Evolutionary conservation across 2,329 filamentous ascomycete genomes (phyloP).

Genomic region (Beauveria sp.): DNA sequence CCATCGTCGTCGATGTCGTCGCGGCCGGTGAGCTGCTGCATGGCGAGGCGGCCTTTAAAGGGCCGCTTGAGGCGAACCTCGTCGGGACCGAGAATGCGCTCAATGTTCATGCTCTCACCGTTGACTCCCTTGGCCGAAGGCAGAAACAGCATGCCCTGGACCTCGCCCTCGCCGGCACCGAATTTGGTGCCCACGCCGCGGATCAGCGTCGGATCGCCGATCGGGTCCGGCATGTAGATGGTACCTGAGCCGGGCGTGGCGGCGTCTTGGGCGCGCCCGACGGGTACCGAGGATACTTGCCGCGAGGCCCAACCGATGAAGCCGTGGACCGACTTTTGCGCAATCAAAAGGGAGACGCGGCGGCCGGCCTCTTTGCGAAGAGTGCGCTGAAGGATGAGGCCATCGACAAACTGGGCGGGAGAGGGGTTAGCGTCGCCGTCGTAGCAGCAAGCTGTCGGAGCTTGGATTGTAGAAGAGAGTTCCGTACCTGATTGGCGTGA

Average conservation of each 20-base stretch:
- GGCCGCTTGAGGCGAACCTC: constrained; percentile 82
- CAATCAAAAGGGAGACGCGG: constrained; percentile 86
- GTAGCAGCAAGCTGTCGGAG: not conserved
- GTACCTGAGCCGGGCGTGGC: constrained; percentile 72
- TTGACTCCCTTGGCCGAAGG: constrained; percentile 72
- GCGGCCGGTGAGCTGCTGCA: constrained; percentile 76
- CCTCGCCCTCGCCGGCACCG: constrained; percentile 59
- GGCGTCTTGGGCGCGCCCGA: constrained; percentile 82
- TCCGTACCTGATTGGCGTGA: constrained; percentile 82
- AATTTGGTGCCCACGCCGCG: constrained; percentile 78
- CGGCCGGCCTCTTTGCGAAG: constrained; percentile 80
- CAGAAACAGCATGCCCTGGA: constrained; percentile 78
- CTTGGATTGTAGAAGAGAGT: too few species aligned
- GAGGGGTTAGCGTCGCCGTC: too few species aligned
- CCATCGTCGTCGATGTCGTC: constrained; percentile 63
- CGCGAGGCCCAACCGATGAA: constrained; percentile 86
- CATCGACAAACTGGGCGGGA: constrained; percentile 74
- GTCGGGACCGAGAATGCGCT: constrained; percentile 69
- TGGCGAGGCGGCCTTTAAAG: constrained; percentile 68
- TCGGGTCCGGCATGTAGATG: constrained; percentile 83
- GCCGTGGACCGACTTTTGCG: constrained; percentile 89
- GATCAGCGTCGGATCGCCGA: constrained; percentile 74
- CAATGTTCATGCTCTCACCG: constrained; percentile 75
- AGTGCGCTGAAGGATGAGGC: constrained; percentile 84
- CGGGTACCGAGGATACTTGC: constrained; percentile 83